A percentile compares a stretch with the other conserved stretches of the same genome.
These are phyloP conservation scores for Tuber melanosporum DNA, from an alignment of 495 filamentous ascomycete species.

Conservation along the genomic window DNA sequence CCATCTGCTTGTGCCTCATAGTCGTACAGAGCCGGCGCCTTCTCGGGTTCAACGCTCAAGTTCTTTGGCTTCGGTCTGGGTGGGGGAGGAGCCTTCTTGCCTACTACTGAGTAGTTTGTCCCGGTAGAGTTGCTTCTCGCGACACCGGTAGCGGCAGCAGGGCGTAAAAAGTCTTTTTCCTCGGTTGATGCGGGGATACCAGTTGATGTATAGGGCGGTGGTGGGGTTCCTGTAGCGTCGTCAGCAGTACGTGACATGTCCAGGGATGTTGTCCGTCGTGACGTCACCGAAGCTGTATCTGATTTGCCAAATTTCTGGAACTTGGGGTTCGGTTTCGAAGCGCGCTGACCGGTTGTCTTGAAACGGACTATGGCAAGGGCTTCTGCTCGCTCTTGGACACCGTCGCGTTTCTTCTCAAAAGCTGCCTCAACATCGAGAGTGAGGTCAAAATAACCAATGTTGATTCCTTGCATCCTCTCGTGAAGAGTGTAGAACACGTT, in stretches of 20 bases:
- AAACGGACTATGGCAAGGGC: conserved; percentile 75
- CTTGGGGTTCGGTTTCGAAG: conserved; percentile 32
- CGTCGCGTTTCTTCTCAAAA: conserved; percentile 78
- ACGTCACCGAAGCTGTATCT: conserved; percentile 26
- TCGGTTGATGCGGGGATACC: conserved; percentile 20
- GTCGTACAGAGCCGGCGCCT: conserved; percentile 79
- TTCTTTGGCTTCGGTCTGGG: conserved; percentile 82
- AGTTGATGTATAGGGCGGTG: conserved; percentile 58
- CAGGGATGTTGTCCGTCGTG: conserved; percentile 35
- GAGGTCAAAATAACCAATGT: conserved; percentile 96
- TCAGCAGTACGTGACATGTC: conserved; percentile 33
- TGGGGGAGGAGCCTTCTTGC: conserved; percentile 78
- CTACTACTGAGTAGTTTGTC: conserved; percentile 51
- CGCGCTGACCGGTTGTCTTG: conserved; percentile 56
- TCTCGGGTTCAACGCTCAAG: conserved; percentile 68
- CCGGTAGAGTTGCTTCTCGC: conserved; percentile 53
- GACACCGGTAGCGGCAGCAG: conserved; percentile 42
- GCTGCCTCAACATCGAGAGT: conserved; percentile 82
- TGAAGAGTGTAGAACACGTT: conserved; percentile 99
- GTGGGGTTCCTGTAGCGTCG: conserved; percentile 57
- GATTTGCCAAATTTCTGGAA: conserved; percentile 33
- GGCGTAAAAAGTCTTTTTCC: conserved; percentile 23
- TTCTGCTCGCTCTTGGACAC: conserved; percentile 76
- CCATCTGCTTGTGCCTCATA: conserved; percentile 94
- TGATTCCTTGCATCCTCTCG: conserved; percentile 92